phyloP scores from a whole-genome alignment of 2,329 filamentous ascomycete genomes.

The Scortechinia acanthostroma region DNA sequence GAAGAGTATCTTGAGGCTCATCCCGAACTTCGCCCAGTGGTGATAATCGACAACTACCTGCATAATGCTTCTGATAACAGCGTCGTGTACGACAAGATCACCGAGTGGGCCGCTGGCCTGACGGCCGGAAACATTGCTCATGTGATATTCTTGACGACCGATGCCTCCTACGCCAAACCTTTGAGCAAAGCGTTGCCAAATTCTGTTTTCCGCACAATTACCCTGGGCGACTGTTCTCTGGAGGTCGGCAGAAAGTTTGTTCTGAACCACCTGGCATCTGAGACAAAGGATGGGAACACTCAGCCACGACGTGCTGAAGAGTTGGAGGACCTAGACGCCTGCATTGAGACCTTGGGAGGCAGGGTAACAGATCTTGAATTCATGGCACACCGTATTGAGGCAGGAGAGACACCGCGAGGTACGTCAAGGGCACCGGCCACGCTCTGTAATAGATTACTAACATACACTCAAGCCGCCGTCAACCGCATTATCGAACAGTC shows the following conservation, averaged over 20 bases:
- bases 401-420: conserved; percentile 49
- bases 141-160: conserved; percentile 62
- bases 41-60: conserved; percentile 46
- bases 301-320: neutral
- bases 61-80: conserved; percentile 31
- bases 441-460: neutral
- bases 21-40: conserved; percentile 38
- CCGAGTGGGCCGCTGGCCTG: conserved; percentile 60
- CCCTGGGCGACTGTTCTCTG: conserved; percentile 55
- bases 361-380: conserved; percentile 64
- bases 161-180: conserved; percentile 59
- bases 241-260: conserved; percentile 62
- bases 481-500: conserved; percentile 59
- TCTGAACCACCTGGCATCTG: conserved; percentile 45
- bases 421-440: no score
- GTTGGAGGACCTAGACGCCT: conserved; percentile 41
- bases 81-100: conserved; percentile 37
- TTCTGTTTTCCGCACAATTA: conserved; percentile 60
- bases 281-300: neutral
- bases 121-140: conserved; percentile 59
- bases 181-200: conserved; percentile 60
- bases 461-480: conserved; percentile 37
- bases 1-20: conserved; percentile 45
- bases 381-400: conserved; percentile 60
- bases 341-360: conserved; percentile 53